Base-by-base conservation (phyloP, 345 rosid genomes). In the Corchorus olitorius region DNA sequence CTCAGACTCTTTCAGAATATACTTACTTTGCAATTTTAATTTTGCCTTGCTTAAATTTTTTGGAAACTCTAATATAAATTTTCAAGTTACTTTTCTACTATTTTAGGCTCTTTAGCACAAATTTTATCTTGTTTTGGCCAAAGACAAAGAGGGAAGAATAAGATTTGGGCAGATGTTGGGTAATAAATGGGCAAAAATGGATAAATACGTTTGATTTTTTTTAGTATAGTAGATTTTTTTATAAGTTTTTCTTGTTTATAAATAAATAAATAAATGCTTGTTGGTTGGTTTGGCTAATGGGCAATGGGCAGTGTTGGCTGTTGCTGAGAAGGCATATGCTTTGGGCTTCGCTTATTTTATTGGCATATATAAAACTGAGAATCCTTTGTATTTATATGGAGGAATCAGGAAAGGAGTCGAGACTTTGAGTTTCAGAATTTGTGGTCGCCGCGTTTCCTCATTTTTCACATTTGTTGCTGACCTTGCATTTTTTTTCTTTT, bases 391-490 rank as follows among this genome's bases (percentile, higher is more conserved):
- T n/a, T 41, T 48, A 19, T 49, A 6, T 68, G n/a, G n/a, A n/a
- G n/a, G n/a, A n/a, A n/a, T n/a, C n/a, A n/a, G n/a, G n/a, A 9
- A 14, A 7, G 22, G 50, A 39, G 6, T 39, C 5, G 43, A 39
- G 43, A 39, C 6, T 3, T 6, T 6, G 6, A 39, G 43, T 39
- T 39, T 19, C 48, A 45, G 43, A 69, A 7, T 15, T 50, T 16
- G 22, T 69, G 10, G 34, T 66, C 71, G 49, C 78, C 84, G 84
- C 84, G 81, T 81, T 74, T 27, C 73, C 87, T 83, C 86, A 20
- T 81, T 81, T 81, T 67, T 72, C 87, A 84, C 86, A 83, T 81
- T 84, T 33, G 3, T 84, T 33, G 3, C 43, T 70, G 54, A 71
- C 49, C 37, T 15, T 12, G 27, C 9, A 1, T 5, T 58, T 27